Base-by-base conservation (phyloP, 2,329 filamentous ascomycete genomes). In the Claviceps humidiphila region DNA sequence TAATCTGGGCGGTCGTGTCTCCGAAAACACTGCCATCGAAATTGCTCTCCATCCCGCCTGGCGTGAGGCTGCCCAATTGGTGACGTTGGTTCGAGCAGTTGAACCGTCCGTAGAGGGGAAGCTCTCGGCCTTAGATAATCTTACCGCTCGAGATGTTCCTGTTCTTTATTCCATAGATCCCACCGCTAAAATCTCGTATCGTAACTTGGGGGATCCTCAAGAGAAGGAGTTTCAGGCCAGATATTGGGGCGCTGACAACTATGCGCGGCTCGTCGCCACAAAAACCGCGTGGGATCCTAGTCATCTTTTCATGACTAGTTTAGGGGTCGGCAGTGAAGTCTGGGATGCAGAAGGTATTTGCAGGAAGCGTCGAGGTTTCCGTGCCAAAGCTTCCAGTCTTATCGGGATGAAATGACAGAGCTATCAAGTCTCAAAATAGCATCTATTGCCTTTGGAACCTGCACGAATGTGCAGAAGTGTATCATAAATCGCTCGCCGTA, bases 21-120 rank as follows among this genome's bases (percentile, higher is more conserved):
- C 22, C 7, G 7, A 24, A 6, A 51, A 51, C 5, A 11, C 7
- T 14, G 26, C 30, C 43, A 51, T 46, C 16, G 34, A 51, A 13
- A 46, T 38, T 17, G 17, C 49, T 30, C 49, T 51, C 6, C 49
- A 51, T 24, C 42, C 49, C 8, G 40, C 49, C 14, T 51, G 49
- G 49, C 41, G 49, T 22, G n/a, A n/a, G 14, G 41, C 49, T n/a
- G 49, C 41, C 34, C 49, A 51, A 4, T 40, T 51, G 11, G 8
- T 51, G 30, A 51, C 30, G 6, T 26, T 51, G 41, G 41, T 51
- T 6, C 26, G 49, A 4, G 49, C 20, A 16, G 34, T 51, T 13
- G 30, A 38, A 7, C 49, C 49, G 2, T 46, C 49, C 14, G 30
- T 39, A 7, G 7, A 46, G 49, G 49, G 42, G 5, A 49, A 49